phyloP scores from a whole-genome alignment of 139 green algal species.

The Gonium pectorale region DNA sequence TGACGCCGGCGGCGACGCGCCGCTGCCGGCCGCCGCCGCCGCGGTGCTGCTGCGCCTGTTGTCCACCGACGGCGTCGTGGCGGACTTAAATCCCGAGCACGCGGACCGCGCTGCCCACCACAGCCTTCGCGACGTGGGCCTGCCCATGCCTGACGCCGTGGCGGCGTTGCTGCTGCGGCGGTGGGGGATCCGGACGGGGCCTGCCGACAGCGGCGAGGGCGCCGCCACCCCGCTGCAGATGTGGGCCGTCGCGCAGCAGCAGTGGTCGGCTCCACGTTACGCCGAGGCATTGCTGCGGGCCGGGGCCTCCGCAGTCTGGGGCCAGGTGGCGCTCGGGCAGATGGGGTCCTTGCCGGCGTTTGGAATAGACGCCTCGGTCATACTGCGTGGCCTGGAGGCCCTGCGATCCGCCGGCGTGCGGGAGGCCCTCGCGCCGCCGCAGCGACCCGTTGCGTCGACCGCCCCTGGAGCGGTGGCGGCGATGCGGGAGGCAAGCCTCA shows the following conservation, averaged over 20 bases:
- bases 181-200: too few relatives aligned
- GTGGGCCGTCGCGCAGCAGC: too few relatives aligned
- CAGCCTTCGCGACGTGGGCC: not conserved
- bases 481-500: too few relatives aligned
- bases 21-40: not conserved
- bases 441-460: too few relatives aligned
- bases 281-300: too few relatives aligned
- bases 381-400: not conserved
- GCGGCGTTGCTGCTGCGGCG: not conserved
- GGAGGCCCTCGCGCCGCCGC: not conserved
- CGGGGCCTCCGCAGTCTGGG: not conserved
- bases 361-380: not conserved
- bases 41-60: conserved; percentile 12
- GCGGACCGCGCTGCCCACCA: not conserved
- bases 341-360: not conserved
- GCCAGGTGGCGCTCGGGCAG: not conserved
- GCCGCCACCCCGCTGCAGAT: too few relatives aligned
- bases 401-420: not conserved
- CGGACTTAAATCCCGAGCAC: not conserved
- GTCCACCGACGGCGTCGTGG: not conserved
- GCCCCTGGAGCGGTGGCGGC: too few relatives aligned
- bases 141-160: not conserved
- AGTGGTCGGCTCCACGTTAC: too few relatives aligned
- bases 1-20: not conserved
- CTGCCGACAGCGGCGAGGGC: too few relatives aligned